Percentiles rank a stretch among this genome's conserved stretches.
Evolutionary conservation across 2,329 filamentous ascomycete genomes (phyloP).

Genomic region (Thielaviopsis punctulata): DNA sequence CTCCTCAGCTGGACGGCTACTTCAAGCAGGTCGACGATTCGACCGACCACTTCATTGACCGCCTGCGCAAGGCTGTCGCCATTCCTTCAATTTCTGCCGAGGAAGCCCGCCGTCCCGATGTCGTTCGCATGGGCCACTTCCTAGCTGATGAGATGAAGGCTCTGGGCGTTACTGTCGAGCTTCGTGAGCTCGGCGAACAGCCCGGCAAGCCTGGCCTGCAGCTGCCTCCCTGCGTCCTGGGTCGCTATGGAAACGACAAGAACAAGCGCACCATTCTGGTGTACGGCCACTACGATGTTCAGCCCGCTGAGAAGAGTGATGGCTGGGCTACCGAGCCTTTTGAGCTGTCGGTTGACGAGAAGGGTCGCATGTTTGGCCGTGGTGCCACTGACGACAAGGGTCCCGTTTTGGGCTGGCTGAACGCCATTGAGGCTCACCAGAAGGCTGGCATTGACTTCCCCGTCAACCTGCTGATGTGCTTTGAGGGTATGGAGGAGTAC

Average conservation of each 20-base stretch:
- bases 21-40: constrained; percentile 82
- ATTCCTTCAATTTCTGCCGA: constrained; percentile 94
- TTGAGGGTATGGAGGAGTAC: constrained; percentile 99
- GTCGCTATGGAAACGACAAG: constrained; percentile 79
- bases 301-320: constrained; percentile 82
- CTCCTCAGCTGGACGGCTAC: constrained; percentile 75
- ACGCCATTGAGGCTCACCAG: constrained; percentile 94
- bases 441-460: constrained; percentile 89
- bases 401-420: constrained; percentile 90
- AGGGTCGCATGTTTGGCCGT: constrained; percentile 90
- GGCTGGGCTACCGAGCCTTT: constrained; percentile 96
- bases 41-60: constrained; percentile 69
- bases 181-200: constrained; percentile 78
- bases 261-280: constrained; percentile 90
- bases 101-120: constrained; percentile 73
- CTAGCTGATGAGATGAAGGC: constrained; percentile 66
- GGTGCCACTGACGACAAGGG: constrained; percentile 97
- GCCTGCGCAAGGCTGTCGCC: constrained; percentile 78
- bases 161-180: constrained; percentile 75
- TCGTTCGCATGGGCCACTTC: constrained; percentile 90
- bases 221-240: constrained; percentile 81
- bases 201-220: constrained; percentile 79
- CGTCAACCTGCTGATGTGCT: constrained; percentile 97
- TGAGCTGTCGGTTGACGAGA: constrained; percentile 67
- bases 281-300: constrained; percentile 97